Evolutionary conservation across 768 basidiomycete species (phyloP).

Genomic region (Postia placenta): DNA sequence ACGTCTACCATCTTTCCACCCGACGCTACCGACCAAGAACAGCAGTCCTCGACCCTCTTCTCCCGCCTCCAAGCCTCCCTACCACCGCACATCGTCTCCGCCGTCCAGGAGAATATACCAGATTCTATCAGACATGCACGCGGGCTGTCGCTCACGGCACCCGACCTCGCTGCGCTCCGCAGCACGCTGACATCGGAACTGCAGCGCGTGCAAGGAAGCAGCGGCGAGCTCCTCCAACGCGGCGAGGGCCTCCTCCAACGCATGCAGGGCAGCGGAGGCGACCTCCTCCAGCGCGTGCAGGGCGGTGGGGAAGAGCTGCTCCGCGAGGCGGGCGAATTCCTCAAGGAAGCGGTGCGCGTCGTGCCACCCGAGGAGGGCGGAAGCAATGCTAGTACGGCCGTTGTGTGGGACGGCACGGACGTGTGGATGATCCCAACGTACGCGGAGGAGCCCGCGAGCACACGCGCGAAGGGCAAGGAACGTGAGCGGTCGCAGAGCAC

Average conservation of each 20-base stretch:
- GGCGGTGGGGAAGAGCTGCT: constrained; percentile 58
- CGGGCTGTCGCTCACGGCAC: constrained; percentile 31
- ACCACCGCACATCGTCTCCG: constrained; percentile 66
- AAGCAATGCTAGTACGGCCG: constrained; percentile 26
- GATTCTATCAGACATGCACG: constrained; percentile 51
- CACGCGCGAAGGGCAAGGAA: constrained; percentile 32
- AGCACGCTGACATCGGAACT: constrained; percentile 59
- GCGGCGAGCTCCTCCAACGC: constrained; percentile 71
- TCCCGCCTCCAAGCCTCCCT: constrained; percentile 67
- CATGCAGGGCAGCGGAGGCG: constrained; percentile 76
- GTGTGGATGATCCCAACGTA: constrained; percentile 69
- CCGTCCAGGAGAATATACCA: constrained; percentile 63
- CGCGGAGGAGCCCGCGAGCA: constrained; percentile 23
- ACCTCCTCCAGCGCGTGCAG: constrained; percentile 72
- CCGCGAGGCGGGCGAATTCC: constrained; percentile 44
- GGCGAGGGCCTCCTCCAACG: constrained; percentile 76
- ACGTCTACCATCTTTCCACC: constrained; percentile 1
- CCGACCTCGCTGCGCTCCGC: constrained; percentile 67
- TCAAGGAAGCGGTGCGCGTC: constrained; percentile 84
- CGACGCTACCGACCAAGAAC: constrained; percentile 7
- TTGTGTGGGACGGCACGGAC: constrained; percentile 83
- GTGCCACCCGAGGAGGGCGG: constrained; percentile 67
- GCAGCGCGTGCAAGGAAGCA: constrained; percentile 69
- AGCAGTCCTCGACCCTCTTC: constrained; percentile 38
- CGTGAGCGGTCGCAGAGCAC: constrained; percentile 26